phyloP scores from a whole-genome alignment of 768 basidiomycete species.

The Mrakia blollopis region DNA sequence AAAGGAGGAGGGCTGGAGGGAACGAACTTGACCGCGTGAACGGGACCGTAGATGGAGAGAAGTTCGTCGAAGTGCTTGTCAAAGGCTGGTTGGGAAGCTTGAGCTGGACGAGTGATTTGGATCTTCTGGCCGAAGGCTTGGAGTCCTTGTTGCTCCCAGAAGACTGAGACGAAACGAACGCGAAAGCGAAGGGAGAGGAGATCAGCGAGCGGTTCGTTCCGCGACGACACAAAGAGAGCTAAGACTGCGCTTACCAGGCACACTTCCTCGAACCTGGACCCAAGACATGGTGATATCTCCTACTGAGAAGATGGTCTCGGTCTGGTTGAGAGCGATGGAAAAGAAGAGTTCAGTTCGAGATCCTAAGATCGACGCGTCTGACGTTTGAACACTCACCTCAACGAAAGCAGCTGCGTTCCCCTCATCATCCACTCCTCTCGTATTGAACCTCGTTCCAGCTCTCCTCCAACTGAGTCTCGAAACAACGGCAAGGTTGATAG shows the following conservation, averaged over 20 bases:
- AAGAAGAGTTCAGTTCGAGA: slow-evolving; percentile 9
- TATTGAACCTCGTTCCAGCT: slow-evolving; percentile 95
- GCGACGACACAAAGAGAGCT: slow-evolving; percentile 4
- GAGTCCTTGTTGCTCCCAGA: slow-evolving; percentile 97
- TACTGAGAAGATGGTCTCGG: slow-evolving; percentile 83
- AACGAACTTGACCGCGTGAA: slow-evolving; percentile 70
- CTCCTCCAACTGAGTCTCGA: slow-evolving; percentile 88
- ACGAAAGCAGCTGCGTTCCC: slow-evolving; percentile 83
- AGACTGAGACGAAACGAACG: slow-evolving; percentile 54
- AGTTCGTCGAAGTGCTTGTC: slow-evolving; percentile 86
- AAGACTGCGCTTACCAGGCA: slow-evolving; percentile 77
- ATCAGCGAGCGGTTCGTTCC: background rate
- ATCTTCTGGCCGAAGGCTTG: slow-evolving; percentile 92
- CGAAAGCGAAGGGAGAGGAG: slow-evolving; percentile 6
- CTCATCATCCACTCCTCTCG: slow-evolving; percentile 84
- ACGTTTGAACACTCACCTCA: slow-evolving; percentile 55
- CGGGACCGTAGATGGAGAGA: slow-evolving; percentile 73
- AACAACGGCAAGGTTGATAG: slow-evolving; percentile 70
- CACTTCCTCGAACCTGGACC: slow-evolving; percentile 88
- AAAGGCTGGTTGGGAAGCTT: slow-evolving; percentile 91
- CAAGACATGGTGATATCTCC: slow-evolving; percentile 85
- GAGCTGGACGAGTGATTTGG: slow-evolving; percentile 75
- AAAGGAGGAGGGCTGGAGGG: too few species aligned
- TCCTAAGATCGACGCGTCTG: slow-evolving; percentile 10
- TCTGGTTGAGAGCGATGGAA: slow-evolving; percentile 49